Percentiles rank a stretch among this genome's conserved stretches.
phyloP scores from a whole-genome alignment of 2,329 filamentous ascomycete species.

The Paraphaeosphaeria sporulosa region DNA sequence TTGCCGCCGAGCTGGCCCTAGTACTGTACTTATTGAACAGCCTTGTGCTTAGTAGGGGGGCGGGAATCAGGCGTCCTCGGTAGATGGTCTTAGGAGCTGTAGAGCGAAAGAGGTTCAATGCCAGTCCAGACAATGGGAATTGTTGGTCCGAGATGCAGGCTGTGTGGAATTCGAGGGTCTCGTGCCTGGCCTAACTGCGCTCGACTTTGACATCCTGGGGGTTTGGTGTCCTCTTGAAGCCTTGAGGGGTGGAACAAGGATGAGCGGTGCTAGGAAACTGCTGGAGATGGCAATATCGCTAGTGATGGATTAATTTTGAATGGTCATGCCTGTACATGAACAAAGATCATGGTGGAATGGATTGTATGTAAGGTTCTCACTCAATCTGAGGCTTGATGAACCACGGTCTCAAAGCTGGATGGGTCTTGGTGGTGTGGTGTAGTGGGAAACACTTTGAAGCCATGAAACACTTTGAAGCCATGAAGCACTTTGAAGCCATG shows the following conservation, averaged over 20 bases:
- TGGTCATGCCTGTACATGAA: not conserved
- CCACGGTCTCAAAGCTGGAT: not conserved
- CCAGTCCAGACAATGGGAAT: not conserved
- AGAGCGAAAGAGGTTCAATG: too few species aligned
- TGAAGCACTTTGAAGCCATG: not conserved
- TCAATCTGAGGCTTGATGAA: too few species aligned
- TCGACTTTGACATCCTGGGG: not conserved
- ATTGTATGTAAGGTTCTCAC: not conserved
- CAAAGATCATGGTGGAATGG: not conserved
- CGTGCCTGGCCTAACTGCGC: constrained; percentile 11
- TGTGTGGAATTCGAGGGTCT: constrained; percentile 13
- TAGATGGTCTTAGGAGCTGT: too few species aligned
- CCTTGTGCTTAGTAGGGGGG: too few species aligned
- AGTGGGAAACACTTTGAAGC: too few species aligned
- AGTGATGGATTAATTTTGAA: not conserved
- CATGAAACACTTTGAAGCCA: not conserved
- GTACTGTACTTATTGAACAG: too few species aligned
- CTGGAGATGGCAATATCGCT: not conserved
- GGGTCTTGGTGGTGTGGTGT: not conserved
- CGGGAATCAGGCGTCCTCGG: too few species aligned
- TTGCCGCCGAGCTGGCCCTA: too few species aligned
- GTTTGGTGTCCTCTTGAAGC: constrained; percentile 1
- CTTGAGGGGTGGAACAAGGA: not conserved
- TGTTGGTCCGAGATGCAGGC: constrained; percentile 4
- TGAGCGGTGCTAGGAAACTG: not conserved